A percentile compares a stretch with the other conserved stretches of the same genome.
Conservation (phyloP, 2,329 filamentous ascomycete genomes). For the Scedosporium minutisporum region DNA sequence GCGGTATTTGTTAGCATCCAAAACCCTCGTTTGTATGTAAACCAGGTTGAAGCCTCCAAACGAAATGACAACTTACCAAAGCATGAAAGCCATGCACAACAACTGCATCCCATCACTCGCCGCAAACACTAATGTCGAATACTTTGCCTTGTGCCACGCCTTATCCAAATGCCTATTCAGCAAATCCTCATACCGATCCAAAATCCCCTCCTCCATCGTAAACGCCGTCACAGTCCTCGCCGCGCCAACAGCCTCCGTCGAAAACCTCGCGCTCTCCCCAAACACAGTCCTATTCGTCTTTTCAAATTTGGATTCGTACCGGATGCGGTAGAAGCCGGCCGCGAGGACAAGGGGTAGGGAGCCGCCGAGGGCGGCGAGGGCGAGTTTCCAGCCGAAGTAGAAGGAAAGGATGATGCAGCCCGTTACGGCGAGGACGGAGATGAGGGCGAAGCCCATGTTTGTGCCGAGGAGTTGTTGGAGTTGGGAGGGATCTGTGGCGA, state of each 20-base stretch:
- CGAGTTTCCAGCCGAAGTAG: conserved; percentile 26
- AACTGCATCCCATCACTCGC: conserved; percentile 9
- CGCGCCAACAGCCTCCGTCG: conserved; percentile 6
- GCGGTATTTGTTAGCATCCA: not conserved
- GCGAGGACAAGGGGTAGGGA: conserved; percentile 23
- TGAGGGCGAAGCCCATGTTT: conserved; percentile 19
- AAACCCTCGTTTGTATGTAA: too few species aligned
- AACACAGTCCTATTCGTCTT: conserved; percentile 7
- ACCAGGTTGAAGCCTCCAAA: too few species aligned
- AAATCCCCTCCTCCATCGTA: conserved; percentile 16
- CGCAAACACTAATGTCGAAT: conserved; percentile 6
- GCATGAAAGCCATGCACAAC: conserved; percentile 11
- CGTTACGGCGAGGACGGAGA: conserved; percentile 18
- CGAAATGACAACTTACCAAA: conserved; percentile 6
- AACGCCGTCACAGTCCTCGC: conserved; percentile 17
- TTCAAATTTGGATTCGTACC: conserved; percentile 7
- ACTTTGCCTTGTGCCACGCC: conserved; percentile 4
- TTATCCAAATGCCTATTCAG: conserved; percentile 7
- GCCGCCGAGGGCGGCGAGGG: conserved; percentile 25
- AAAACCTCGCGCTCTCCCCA: conserved; percentile 7
- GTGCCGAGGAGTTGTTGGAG: conserved; percentile 22
- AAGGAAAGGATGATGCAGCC: conserved; percentile 21
- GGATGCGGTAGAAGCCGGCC: conserved; percentile 40
- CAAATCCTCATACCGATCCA: conserved; percentile 8
- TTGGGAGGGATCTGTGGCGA: conserved; percentile 20